These are phyloP conservation scores for Trichaptum fuscoviolaceum DNA, from an alignment of 768 basidiomycete species.

Conservation along the genomic window DNA sequence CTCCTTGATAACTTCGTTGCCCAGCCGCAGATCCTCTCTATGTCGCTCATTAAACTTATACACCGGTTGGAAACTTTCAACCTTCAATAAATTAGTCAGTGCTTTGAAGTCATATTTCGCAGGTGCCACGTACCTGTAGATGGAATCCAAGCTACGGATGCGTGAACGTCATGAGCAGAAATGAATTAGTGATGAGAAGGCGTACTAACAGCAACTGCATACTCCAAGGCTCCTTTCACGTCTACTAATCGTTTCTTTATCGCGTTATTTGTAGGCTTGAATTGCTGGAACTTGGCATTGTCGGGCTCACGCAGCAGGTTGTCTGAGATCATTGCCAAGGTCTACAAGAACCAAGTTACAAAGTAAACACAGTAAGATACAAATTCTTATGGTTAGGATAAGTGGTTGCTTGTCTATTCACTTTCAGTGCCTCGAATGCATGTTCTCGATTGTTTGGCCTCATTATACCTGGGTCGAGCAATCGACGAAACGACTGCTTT, in stretches of 20 bases:
- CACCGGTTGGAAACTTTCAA: conserved; percentile 66
- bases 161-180: conserved; percentile 12
- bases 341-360: conserved; percentile 36
- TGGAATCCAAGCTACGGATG: conserved; percentile 62
- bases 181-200: conserved; percentile 9
- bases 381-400: conserved; percentile 13
- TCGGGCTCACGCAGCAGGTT: conserved; percentile 71
- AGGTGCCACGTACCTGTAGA: conserved; percentile 9
- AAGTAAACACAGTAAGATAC: conserved; percentile 13
- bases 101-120: neutral
- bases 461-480: conserved; percentile 75
- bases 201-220: conserved; percentile 64
- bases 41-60: conserved; percentile 56
- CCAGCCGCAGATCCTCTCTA: conserved; percentile 54
- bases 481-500: conserved; percentile 65
- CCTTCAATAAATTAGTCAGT: conserved; percentile 32
- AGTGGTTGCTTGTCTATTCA: conserved; percentile 25
- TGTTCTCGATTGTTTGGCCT: conserved; percentile 62
- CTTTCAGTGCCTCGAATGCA: conserved; percentile 61
- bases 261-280: conserved; percentile 68
- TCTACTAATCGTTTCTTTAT: conserved; percentile 67
- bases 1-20: conserved; percentile 62
- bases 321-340: conserved; percentile 59
- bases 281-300: conserved; percentile 64
- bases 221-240: conserved; percentile 72